Evolutionary conservation across 768 basidiomycete species (phyloP), one percentile per base, ranked within the genome.

Genomic region (Hygrophoropsis aurantiaca): DNA sequence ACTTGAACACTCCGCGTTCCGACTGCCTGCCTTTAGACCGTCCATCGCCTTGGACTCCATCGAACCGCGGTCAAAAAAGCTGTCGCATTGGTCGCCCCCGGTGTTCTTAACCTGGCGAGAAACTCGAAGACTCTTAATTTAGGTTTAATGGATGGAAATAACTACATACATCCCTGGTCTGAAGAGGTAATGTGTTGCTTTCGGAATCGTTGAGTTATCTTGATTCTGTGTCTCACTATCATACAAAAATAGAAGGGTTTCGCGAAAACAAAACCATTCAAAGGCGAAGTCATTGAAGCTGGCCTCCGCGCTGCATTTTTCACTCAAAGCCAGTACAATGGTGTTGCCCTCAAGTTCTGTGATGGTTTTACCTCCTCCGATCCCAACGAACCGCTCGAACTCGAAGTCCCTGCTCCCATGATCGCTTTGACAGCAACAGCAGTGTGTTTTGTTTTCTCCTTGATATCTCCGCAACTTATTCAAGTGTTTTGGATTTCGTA

Each of bases 231-330:
- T 40, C 16, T 40, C 39, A 21, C 16, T 21, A 20, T 21, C 21
- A 40, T 21, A 40, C 21, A 40, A 20, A 40, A 40, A 25, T 40
- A 40, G 8, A 16, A 40, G 25, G 25, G 21, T 10, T 40, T 19
- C n/a, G n/a, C n/a, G n/a, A n/a, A n/a, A n/a, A n/a, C n/a, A 4
- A 40, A 40, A 25, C 39, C 39, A 40, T 40, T 40, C 39, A 20
- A 40, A 25, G 39, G 21, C 5, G 39, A 40, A 40, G 39, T 40
- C 21, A 40, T 40, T 25, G 25, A 40, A 40, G 19, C 21, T 20
- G 39, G 39, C 2, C 15, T 40, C 25, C 19, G 5, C 21, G 39
- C 19, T 5, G 11, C 21, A 20, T 40, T 40, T 25, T 40, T 40
- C 11, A 5, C 26, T 40, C 20, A 7, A 15, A 40, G 16, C 39